Evolutionary conservation across 176 grass and related monocot genomes (phyloP), one percentile per base, ranked within the genome.

Genomic region (Hsuehochloa calcarea): DNA sequence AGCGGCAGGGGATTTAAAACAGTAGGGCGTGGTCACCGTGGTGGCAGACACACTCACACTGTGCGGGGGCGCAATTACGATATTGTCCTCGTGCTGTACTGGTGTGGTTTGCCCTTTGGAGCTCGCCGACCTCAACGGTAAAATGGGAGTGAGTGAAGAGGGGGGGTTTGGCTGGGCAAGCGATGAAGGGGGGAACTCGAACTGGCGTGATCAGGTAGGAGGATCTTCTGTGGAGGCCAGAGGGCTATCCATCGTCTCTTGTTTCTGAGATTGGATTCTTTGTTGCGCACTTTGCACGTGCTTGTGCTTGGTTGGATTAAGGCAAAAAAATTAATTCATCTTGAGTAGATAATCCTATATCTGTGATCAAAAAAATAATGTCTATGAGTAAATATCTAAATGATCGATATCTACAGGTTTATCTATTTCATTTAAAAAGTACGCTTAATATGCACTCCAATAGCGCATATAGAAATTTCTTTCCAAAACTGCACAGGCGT

Each of bases 1-100:
- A 94, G 90, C 93, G 86, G 86, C 58, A 85, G 90, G 68, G 88
- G 90, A 84, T 92, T 94, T 94, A 92, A 94, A 94, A 92, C 93
- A 84, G 86, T 87, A 67, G 75, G 85, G 87, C 47, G 87, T 86
- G 83, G 68, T 52, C 89, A 82, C 46, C 43, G 84, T 55, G 66
- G 66, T 67, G 74, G 62, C 54, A 51, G 77, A 59, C 66, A 73
- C 84, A 37, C 79, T 66, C 46, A 41, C 56, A 77, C 77, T 62
- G 75, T 76, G 8, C 6, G 58, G 23, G 37, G 49, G 0, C 17
- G 63, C 1, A 86, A 71, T 83, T 26, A 78, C 74, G 51, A 35
- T 45, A 52, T 22, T 83, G 63, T n/a, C 70, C 88, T 88, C 37
- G 11, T 11, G 51, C n/a, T 68, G 35, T 27, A 8, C 50, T 22